phyloP scores from a whole-genome alignment of 2,329 filamentous ascomycete species.

The Epichloe uncinata region DNA sequence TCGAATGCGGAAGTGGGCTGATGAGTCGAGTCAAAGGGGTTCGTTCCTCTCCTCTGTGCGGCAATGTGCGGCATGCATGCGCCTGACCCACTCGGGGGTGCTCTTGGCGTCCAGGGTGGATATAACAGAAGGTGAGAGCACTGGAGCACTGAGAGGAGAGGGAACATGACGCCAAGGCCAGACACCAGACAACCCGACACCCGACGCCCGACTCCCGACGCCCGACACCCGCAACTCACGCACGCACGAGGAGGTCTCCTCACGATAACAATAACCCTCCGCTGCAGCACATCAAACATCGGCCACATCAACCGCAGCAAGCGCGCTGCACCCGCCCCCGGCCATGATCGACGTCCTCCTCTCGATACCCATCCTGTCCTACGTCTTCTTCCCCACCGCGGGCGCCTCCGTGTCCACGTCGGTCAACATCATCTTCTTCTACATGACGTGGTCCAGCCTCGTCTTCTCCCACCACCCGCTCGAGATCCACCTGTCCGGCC shows the following conservation, averaged over 20 bases:
- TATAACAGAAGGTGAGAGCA: no score
- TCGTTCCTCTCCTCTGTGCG: no score
- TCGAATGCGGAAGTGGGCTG: not conserved
- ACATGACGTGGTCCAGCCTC: conserved; percentile 78
- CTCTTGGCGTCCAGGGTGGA: no score
- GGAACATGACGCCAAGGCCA: no score
- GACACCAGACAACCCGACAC: no score
- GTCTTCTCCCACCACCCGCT: conserved; percentile 64
- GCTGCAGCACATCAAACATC: not conserved
- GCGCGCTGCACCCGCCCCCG: not conserved
- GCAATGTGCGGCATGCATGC: no score
- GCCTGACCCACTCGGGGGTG: no score
- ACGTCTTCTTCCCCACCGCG: conserved; percentile 46
- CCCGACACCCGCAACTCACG: no score
- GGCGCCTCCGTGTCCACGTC: conserved; percentile 59
- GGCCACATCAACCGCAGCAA: not conserved
- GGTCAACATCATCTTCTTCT: conserved; percentile 78
- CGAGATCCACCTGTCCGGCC: conserved; percentile 60
- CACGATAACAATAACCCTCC: not conserved
- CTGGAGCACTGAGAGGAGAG: no score
- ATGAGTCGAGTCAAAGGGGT: no score
- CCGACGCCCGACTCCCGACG: no score
- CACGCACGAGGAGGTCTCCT: no score
- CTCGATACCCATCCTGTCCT: conserved; percentile 59
- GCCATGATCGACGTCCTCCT: conserved; percentile 50